A percentile compares a stretch with the other conserved stretches of the same genome.
Conservation (phyloP, 768 basidiomycete genomes). For the Pisolithus tinctorius region DNA sequence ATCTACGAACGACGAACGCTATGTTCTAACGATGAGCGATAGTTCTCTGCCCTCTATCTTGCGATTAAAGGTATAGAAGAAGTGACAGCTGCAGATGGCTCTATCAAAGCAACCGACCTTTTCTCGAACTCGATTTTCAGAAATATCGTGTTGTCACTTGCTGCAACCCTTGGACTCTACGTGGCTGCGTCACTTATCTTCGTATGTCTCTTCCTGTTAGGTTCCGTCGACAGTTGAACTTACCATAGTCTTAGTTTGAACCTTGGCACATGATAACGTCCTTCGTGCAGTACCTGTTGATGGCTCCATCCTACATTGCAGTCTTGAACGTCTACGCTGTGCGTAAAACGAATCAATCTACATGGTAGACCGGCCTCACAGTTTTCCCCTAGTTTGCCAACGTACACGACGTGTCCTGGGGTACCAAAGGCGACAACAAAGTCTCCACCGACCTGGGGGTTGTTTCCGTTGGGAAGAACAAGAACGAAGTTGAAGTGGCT, state of each 20-base stretch:
- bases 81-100: slow-evolving; percentile 39
- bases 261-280: slow-evolving; percentile 99
- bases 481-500: slow-evolving; percentile 80
- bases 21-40: slow-evolving; percentile 5
- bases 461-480: slow-evolving; percentile 55
- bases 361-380: slow-evolving; percentile 1
- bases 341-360: slow-evolving; percentile 8
- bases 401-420: slow-evolving; percentile 92
- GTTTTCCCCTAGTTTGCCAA: slow-evolving; percentile 57
- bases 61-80: slow-evolving; percentile 74
- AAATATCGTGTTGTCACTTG: slow-evolving; percentile 78
- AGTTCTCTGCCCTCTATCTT: slow-evolving; percentile 75
- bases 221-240: neutral
- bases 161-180: slow-evolving; percentile 89
- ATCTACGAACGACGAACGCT: neutral
- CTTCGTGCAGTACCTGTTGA: slow-evolving; percentile 85
- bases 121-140: slow-evolving; percentile 78
- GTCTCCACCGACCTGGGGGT: slow-evolving; percentile 80
- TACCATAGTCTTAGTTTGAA: slow-evolving; percentile 57
- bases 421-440: slow-evolving; percentile 92
- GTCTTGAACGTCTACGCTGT: slow-evolving; percentile 90
- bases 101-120: slow-evolving; percentile 49
- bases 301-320: slow-evolving; percentile 91
- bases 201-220: slow-evolving; percentile 43
- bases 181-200: slow-evolving; percentile 76